A percentile compares a stretch with the other conserved stretches of the same genome.
phyloP scores from a whole-genome alignment of 2,329 filamentous ascomycete species.

The Coleophoma eucalyptorum region DNA sequence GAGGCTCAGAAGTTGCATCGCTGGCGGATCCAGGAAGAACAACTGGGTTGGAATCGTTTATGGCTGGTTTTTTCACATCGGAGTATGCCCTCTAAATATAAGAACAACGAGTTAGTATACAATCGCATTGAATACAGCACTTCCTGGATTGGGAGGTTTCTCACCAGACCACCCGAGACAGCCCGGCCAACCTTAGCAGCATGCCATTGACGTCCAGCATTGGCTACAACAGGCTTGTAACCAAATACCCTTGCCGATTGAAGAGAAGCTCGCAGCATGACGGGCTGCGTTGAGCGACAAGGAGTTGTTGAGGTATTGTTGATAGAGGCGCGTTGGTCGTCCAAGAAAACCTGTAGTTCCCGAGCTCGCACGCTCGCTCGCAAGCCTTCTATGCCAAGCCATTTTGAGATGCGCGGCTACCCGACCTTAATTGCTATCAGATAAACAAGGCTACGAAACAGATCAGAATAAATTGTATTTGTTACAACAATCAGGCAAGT shows the following conservation, averaged over 20 bases:
- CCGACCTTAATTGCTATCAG: background rate
- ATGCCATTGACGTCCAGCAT: conserved; percentile 57
- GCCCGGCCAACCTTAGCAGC: conserved; percentile 34
- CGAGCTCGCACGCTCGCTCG: conserved; percentile 5
- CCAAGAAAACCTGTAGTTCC: conserved; percentile 7
- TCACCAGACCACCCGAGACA: conserved; percentile 30
- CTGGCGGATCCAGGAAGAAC: conserved; percentile 47
- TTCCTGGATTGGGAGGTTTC: conserved; percentile 10
- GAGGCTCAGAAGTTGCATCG: conserved; percentile 29
- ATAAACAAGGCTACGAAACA: conserved; percentile 10
- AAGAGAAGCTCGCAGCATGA: conserved; percentile 68
- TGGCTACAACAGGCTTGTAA: conserved; percentile 48
- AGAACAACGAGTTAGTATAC: conserved; percentile 13
- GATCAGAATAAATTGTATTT: background rate
- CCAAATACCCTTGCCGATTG: conserved; percentile 59
- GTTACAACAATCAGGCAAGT: background rate
- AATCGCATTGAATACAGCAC: conserved; percentile 4
- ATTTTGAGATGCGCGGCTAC: conserved; percentile 7
- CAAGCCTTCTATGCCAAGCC: conserved; percentile 12
- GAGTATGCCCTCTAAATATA: conserved; percentile 51
- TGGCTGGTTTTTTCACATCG: conserved; percentile 46
- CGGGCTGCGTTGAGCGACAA: conserved; percentile 37
- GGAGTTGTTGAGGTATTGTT: conserved; percentile 17
- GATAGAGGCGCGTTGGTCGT: conserved; percentile 12
- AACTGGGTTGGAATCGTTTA: conserved; percentile 43